Base-by-base conservation (phyloP, 306 rosid species). In the Castanopsis chinensis region DNA sequence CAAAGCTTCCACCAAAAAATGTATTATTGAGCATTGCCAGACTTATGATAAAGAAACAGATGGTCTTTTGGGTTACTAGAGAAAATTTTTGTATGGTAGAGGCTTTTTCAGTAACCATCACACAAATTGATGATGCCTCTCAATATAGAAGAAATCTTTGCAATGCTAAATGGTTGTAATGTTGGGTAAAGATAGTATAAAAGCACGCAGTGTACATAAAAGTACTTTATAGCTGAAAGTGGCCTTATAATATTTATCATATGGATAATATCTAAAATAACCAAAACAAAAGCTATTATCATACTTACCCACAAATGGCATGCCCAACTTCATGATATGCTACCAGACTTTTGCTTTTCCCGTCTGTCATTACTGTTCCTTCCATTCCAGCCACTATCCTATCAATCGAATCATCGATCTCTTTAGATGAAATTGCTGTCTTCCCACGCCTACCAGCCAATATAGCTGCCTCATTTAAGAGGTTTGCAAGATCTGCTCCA, bases 321-420 rank as follows among this genome's bases (percentile, higher is more conserved):
- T 95, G 99, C 69, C 99, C 99, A 69, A 92, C 98, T 91, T 95
- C 99, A 71, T 95, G 99, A 86, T 95, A 95, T 54, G 98, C 97
- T 78, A 91, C 98, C 81, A 95, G 85, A 85, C 93, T 93, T 84
- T 95, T 95, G 87, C 99, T 95, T 89, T 95, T 95, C 84, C 99
- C 99, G 35, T 95, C 97, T 49, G 97, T 91, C 99, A 95, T 95
- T 84, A 93, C 97, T 33, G 97, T 95, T 73, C 99, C 99, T 91
- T 95, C 99, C 99, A 95, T 95, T 89, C 99, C 99, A 75, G 99
- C 99, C 15, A 95, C 99, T 78, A 95, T 92, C 84, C 99, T 90
- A 86, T 95, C 99, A 69, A 93, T 95, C 19, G 99, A 92, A 86
- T 95, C 98, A 45, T 95, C 99, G 19, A 95, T 85, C 87, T 95